Evolutionary conservation across 805 yeast genomes (phyloP), one percentile per base, ranked within the genome.

Genomic region (Candida suzukii): DNA sequence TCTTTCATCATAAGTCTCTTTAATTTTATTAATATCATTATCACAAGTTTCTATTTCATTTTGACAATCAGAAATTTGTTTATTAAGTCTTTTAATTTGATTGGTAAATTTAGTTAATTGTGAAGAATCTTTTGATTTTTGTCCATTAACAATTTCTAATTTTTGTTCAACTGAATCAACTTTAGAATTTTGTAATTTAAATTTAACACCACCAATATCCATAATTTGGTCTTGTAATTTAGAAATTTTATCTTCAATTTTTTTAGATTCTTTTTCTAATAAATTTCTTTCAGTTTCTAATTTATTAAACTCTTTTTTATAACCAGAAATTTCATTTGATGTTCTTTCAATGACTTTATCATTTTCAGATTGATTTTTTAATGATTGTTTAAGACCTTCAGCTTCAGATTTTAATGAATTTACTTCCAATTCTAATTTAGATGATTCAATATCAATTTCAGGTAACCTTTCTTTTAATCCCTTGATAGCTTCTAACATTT

Each of bases 131-230:
- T 72, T 73, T 5, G 80, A 69, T 13, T 78, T 68, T 50, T 77
- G 78, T 35, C 76, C 75, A 28, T 63, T 66, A 13, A 78, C 58
- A 17, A 82, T 73, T 40, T 80, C 85, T 24, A 84, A 73, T 52
- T 77, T 74, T 50, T 83, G 85, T 34, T 69, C 67, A 27, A 83
- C 67, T 2, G 95, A 83, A 51, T 80, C 88, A 9, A 93, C 96
- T 53, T 79, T 83, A 1, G 95, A 76, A 46, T 78, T 83, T 52
- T 88, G 96, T 45, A 84, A 59, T 42, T 86, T 78, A 47, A 93
- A 68, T 46, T 79, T 79, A 9, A 85, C 81, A 45, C 99, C 99
- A 41, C 99, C 99, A 41, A 87, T 82, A 38, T 84, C 81, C 85
- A 90, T 78, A 31, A 93, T 87, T 54, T 80, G 73, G 42, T 81